These are phyloP conservation scores for Russula sp. DNA, from an alignment of 768 basidiomycete genomes.

Conservation along the genomic window DNA sequence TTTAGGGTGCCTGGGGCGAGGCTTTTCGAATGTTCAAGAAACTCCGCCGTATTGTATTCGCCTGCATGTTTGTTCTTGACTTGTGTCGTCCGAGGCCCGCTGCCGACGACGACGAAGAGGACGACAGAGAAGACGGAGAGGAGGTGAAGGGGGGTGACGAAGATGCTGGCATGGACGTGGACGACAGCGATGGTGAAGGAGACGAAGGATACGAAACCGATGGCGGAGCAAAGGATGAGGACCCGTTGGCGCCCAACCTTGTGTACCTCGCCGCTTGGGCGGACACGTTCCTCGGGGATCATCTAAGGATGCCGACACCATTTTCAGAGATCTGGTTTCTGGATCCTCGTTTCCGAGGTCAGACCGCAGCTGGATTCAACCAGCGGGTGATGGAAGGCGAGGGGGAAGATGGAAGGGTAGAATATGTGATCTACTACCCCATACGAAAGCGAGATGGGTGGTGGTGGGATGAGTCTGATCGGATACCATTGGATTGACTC, in stretches of 20 bases:
- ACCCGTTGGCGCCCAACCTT: slow-evolving; percentile 1
- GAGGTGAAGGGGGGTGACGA: not conserved
- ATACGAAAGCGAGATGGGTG: not conserved
- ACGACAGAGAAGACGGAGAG: not conserved
- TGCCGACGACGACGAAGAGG: not conserved
- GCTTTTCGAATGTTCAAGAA: slow-evolving; percentile 11
- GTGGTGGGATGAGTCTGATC: slow-evolving; percentile 9
- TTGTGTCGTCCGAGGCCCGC: not conserved
- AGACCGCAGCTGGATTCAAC: slow-evolving; percentile 2
- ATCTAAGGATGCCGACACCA: slow-evolving; percentile 11
- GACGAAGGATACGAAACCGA: slow-evolving; percentile 2
- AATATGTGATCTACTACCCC: slow-evolving; percentile 7
- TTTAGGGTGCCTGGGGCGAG: slow-evolving; percentile 11
- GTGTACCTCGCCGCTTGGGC: slow-evolving; percentile 12
- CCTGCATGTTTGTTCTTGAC: slow-evolving; percentile 15
- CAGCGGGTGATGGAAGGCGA: slow-evolving; percentile 1
- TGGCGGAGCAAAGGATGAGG: not conserved
- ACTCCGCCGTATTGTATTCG: slow-evolving; percentile 13
- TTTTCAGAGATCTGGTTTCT: slow-evolving; percentile 19
- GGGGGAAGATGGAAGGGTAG: not conserved
- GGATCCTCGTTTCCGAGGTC: not conserved
- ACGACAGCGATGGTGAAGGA: not conserved
- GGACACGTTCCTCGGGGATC: slow-evolving; percentile 17
- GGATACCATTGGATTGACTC: not conserved
- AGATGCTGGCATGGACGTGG: slow-evolving; percentile 8